phyloP scores from a whole-genome alignment of 148 eudicot genomes.

The Spergularia bocconei region DNA sequence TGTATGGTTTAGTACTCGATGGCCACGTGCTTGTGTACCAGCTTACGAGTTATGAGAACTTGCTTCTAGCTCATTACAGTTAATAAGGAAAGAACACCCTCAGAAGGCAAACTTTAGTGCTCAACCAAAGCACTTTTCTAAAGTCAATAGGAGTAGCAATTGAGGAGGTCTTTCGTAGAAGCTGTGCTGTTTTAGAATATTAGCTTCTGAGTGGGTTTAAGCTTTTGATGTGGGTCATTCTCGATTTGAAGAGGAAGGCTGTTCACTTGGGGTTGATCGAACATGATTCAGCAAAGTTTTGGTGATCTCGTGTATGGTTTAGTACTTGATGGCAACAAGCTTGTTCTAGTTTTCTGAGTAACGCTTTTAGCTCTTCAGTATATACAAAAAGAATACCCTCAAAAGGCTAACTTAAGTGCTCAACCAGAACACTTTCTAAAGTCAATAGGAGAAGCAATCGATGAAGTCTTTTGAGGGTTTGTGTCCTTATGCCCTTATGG shows the following conservation, averaged over 20 bases:
- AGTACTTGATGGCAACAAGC: neutral
- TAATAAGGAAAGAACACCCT: neutral
- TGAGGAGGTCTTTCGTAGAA: no score
- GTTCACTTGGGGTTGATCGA: no score
- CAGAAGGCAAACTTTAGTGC: neutral
- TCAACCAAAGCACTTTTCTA: no score
- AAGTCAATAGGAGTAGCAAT: no score
- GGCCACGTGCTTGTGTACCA: neutral
- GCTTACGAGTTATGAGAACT: neutral
- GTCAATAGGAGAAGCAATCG: neutral
- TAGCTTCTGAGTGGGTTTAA: no score
- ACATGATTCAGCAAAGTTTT: no score
- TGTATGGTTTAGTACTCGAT: neutral
- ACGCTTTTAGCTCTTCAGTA: neutral
- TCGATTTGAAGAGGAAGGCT: neutral
- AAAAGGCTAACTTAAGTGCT: neutral
- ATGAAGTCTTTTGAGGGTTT: neutral
- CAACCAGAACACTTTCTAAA: neutral
- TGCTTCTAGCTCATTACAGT: no score
- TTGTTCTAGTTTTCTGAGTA: neutral
- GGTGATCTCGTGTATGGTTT: neutral
- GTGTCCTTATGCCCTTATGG: no score
- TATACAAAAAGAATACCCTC: neutral
- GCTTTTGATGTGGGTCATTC: no score
- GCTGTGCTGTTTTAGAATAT: no score